Conservation (phyloP, 2,329 filamentous ascomycete species). For the Colletotrichum navitas region DNA sequence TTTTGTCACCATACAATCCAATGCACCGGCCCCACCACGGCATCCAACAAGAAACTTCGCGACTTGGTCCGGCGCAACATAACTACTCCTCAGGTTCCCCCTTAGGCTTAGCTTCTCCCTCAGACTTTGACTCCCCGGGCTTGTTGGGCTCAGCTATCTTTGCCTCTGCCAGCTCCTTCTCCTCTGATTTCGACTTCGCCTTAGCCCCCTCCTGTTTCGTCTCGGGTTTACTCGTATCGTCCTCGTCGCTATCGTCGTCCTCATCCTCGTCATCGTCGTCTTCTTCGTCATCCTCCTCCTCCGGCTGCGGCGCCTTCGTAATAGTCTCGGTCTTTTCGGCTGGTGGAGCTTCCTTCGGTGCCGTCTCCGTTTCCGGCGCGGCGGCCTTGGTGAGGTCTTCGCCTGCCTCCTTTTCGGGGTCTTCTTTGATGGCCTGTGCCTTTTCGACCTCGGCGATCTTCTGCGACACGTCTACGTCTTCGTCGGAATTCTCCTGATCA, state of each 20-base stretch:
- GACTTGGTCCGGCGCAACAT: background rate
- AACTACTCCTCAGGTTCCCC: background rate
- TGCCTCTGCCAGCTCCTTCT: slow-evolving; percentile 5
- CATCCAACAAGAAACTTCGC: background rate
- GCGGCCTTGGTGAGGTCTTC: slow-evolving; percentile 40
- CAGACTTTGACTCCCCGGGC: slow-evolving; percentile 11
- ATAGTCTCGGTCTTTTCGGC: slow-evolving; percentile 47
- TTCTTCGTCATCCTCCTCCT: slow-evolving; percentile 45
- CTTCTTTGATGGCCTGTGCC: slow-evolving; percentile 46
- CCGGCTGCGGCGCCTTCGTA: slow-evolving; percentile 42
- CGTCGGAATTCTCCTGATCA: slow-evolving; percentile 34
- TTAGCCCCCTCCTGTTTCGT: slow-evolving; percentile 41
- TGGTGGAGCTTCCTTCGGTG: slow-evolving; percentile 44
- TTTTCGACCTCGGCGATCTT: slow-evolving; percentile 48
- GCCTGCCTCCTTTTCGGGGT: slow-evolving; percentile 52
- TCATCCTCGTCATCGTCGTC: slow-evolving; percentile 49
- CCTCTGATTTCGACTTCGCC: slow-evolving; percentile 31
- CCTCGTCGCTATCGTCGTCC: slow-evolving; percentile 48
- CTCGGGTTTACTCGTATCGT: slow-evolving; percentile 41
- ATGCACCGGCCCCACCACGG: background rate
- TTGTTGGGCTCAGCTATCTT: slow-evolving; percentile 1
- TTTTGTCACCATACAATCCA: background rate
- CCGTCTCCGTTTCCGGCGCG: slow-evolving; percentile 41
- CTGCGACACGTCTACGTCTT: slow-evolving; percentile 45
- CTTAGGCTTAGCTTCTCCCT: slow-evolving; percentile 20